These are phyloP conservation scores for Aspergillus brunneoviolaceus DNA, from an alignment of 2,329 filamentous ascomycete species.

Conservation along the genomic window DNA sequence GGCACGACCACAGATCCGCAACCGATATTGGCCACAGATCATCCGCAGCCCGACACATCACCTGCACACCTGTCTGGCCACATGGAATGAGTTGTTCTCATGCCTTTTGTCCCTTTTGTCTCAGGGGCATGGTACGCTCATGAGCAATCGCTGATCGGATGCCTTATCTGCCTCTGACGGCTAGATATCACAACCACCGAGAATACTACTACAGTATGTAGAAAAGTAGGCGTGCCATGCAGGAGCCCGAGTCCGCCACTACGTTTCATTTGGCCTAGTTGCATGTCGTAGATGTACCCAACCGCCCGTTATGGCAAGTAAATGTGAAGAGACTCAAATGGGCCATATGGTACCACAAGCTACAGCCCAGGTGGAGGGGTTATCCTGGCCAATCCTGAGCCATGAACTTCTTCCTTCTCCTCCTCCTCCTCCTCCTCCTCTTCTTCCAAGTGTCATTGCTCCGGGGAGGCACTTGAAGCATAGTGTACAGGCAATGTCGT, in stretches of 20 bases:
- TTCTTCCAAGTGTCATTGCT: background rate
- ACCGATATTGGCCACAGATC: constrained; percentile 9
- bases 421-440: too few relatives aligned
- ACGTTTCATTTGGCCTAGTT: background rate
- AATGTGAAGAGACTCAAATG: background rate
- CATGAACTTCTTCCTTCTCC: background rate
- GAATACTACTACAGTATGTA: background rate
- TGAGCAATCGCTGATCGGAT: background rate
- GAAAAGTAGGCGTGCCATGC: constrained; percentile 5
- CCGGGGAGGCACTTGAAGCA: background rate
- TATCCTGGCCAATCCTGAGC: background rate
- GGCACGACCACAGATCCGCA: background rate
- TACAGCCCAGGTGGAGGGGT: constrained; percentile 7
- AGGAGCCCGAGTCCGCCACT: constrained; percentile 4
- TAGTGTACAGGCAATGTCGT: too few relatives aligned
- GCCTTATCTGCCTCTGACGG: background rate
- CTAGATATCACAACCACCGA: background rate
- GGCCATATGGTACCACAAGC: constrained; percentile 18
- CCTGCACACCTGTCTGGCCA: constrained; percentile 8
- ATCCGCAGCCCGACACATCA: constrained; percentile 12
- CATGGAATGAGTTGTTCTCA: constrained; percentile 7
- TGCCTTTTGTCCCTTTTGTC: background rate
- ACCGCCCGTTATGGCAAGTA: constrained; percentile 9
- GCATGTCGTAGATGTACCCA: constrained; percentile 2
- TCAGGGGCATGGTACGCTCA: background rate